Conservation (phyloP, 208 protist genomes). For the Herpetomonas tarakana region DNA sequence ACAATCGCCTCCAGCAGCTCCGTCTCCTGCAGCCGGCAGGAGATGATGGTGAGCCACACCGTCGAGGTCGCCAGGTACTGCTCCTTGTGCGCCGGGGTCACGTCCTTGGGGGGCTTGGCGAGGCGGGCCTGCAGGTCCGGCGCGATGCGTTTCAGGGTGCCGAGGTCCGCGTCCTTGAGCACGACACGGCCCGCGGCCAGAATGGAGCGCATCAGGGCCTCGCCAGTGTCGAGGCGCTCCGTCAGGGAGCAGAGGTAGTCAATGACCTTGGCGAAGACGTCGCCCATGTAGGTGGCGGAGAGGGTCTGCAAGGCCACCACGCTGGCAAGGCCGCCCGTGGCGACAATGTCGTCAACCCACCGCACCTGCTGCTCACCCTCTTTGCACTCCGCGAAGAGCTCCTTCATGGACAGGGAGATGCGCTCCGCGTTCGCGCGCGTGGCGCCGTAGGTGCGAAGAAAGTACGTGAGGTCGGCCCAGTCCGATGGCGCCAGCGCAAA, state of each 20-base stretch:
- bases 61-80: slow-evolving; percentile 84
- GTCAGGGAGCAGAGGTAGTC: slow-evolving; percentile 69
- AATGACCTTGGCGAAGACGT: slow-evolving; percentile 51
- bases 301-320: slow-evolving; percentile 63
- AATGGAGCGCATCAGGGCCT: slow-evolving; percentile 60
- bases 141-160: slow-evolving; percentile 53
- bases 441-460: slow-evolving; percentile 62
- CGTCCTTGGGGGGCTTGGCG: slow-evolving; percentile 79
- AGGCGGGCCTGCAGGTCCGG: slow-evolving; percentile 69
- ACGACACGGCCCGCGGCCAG: slow-evolving; percentile 72
- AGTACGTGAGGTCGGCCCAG: slow-evolving; percentile 83
- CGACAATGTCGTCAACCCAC: slow-evolving; percentile 60
- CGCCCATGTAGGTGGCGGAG: slow-evolving; percentile 48
- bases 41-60: slow-evolving; percentile 89
- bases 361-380: slow-evolving; percentile 49
- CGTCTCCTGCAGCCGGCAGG: slow-evolving; percentile 81
- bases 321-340: slow-evolving; percentile 54
- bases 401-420: slow-evolving; percentile 53
- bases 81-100: slow-evolving; percentile 73
- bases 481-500: slow-evolving; percentile 60
- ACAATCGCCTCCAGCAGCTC: slow-evolving; percentile 80
- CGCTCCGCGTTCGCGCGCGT: slow-evolving; percentile 49
- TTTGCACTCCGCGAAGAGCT: slow-evolving; percentile 50
- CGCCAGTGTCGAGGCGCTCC: slow-evolving; percentile 54
- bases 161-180: slow-evolving; percentile 49